Percentiles rank a stretch among this genome's conserved stretches.
Conservation (phyloP, 225 moss, liverwort and hornwort species). For the Thuidium tamariscinum region DNA sequence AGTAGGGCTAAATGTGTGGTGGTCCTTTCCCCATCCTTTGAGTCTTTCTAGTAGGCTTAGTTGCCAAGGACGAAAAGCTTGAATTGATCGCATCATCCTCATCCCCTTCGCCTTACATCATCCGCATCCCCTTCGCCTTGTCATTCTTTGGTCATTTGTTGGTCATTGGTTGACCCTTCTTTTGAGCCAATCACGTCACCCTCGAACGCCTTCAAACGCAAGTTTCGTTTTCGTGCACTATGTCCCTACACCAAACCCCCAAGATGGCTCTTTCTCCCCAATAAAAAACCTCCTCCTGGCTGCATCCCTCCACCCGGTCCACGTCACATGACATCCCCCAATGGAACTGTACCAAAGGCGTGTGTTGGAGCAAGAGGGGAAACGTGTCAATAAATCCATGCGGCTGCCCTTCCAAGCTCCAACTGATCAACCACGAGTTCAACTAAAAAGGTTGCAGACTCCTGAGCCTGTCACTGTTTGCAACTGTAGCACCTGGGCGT, state of each 20-base stretch:
- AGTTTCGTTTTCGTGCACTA: fast-evolving
- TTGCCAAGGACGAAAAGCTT: background rate
- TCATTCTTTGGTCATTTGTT: background rate
- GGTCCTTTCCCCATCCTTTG: background rate
- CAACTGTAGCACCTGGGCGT: background rate
- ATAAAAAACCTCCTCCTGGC: background rate
- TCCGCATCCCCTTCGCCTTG: background rate
- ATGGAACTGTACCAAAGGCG: background rate
- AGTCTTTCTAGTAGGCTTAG: background rate
- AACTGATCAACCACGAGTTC: background rate
- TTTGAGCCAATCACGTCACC: background rate
- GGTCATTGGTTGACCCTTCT: background rate
- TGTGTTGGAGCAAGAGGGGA: background rate
- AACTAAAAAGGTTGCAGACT: background rate
- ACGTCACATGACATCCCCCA: background rate
- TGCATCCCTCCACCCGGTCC: background rate
- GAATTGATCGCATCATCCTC: background rate
- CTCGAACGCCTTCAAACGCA: fast-evolving
- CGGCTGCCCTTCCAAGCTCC: background rate
- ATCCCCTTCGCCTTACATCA: background rate
- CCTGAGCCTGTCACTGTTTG: background rate
- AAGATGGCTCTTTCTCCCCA: background rate
- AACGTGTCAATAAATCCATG: background rate
- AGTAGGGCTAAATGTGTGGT: background rate
- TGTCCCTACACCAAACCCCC: too few species aligned